Percentiles rank a stretch among this genome's conserved stretches.
phyloP scores from a whole-genome alignment of 768 basidiomycete species.

The Chalciporus chontae region DNA sequence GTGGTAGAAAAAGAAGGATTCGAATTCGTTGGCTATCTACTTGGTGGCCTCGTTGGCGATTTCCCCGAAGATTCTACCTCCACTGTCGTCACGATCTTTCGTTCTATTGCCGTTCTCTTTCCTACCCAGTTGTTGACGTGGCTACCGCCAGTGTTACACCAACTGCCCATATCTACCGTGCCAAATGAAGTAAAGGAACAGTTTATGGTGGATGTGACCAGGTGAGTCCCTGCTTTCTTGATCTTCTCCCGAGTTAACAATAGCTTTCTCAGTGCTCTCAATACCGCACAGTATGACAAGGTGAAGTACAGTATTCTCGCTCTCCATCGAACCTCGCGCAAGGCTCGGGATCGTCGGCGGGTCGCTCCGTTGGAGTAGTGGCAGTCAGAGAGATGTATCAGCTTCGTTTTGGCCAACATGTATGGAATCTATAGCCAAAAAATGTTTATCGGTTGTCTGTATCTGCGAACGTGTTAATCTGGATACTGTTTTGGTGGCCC shows the following conservation, averaged over 20 bases:
- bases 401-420: background rate
- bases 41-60: conserved; percentile 78
- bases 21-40: conserved; percentile 61
- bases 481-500: background rate
- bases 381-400: conserved; percentile 1
- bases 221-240: conserved; percentile 44
- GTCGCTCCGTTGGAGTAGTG: conserved; percentile 29
- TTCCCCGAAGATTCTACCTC: conserved; percentile 85
- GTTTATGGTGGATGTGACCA: conserved; percentile 72
- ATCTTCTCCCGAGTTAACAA: background rate
- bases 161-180: conserved; percentile 56
- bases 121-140: conserved; percentile 65
- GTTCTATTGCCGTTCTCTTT: conserved; percentile 65
- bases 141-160: conserved; percentile 69
- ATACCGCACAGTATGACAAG: conserved; percentile 66
- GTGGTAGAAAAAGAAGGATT: conserved; percentile 71
- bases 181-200: conserved; percentile 64
- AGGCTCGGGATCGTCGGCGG: conserved; percentile 62
- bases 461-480: conserved; percentile 1
- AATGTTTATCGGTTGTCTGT: conserved; percentile 14
- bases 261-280: conserved; percentile 51
- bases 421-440: conserved; percentile 11
- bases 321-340: conserved; percentile 71
- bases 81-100: conserved; percentile 72
- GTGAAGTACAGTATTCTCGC: conserved; percentile 74